Evolutionary conservation across 1,284 basidiomycete genomes (phyloP).

Genomic region (Porogramme epimiltina): DNA sequence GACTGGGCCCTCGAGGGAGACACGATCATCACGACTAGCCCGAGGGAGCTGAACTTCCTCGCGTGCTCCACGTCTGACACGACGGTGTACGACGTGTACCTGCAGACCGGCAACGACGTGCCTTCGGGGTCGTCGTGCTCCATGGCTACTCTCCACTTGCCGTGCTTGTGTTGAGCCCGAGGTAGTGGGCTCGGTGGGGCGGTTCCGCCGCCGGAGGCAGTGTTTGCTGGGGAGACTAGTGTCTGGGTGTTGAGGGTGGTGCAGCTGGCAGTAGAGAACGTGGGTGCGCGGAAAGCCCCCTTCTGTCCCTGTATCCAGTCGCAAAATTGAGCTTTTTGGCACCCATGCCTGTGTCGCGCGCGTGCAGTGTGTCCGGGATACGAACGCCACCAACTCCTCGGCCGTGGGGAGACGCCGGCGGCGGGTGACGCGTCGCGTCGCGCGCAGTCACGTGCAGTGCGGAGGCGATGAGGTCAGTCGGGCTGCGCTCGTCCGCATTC

Average conservation of each 20-base stretch:
- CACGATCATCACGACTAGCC: constrained; percentile 55
- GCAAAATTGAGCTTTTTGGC: no score
- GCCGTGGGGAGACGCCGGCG: background rate
- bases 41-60: constrained; percentile 56
- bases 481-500: constrained; percentile 1
- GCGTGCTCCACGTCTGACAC: constrained; percentile 49
- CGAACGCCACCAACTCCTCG: no score
- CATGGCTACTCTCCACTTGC: constrained; percentile 51
- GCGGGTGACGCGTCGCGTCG: constrained; percentile 12
- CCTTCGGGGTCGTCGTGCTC: constrained; percentile 47
- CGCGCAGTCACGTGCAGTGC: constrained; percentile 13
- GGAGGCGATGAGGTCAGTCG: constrained; percentile 17
- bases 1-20: constrained; percentile 62
- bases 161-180: constrained; percentile 47
- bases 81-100: constrained; percentile 46
- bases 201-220: background rate
- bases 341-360: no score
- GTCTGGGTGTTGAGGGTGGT: no score
- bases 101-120: constrained; percentile 54
- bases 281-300: no score
- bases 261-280: no score
- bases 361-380: no score
- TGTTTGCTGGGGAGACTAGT: no score
- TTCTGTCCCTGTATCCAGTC: background rate
- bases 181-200: background rate